Evolutionary conservation across 2,329 filamentous ascomycete species (phyloP).

Genomic region (Decorospora gaudefroyi): DNA sequence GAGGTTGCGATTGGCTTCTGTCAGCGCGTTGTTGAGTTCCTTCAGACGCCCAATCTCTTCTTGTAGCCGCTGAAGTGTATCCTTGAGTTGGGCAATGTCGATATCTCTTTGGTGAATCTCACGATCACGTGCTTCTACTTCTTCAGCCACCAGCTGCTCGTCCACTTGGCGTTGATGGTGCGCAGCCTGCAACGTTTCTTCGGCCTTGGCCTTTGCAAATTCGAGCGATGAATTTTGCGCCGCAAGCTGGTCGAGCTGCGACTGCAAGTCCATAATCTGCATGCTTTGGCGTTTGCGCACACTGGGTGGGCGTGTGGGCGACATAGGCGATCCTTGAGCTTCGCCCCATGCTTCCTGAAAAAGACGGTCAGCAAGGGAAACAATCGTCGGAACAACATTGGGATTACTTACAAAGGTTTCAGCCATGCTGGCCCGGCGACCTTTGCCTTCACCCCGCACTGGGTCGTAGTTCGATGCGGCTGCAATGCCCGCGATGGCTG

Average conservation of each 20-base stretch:
- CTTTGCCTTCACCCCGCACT: constrained; percentile 84
- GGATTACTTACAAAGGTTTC: constrained; percentile 83
- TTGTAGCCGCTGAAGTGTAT: constrained; percentile 77
- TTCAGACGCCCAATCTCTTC: constrained; percentile 79
- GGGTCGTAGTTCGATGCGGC: constrained; percentile 68
- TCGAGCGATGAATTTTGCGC: constrained; percentile 81
- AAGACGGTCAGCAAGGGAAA: constrained; percentile 33
- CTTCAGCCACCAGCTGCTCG: constrained; percentile 54
- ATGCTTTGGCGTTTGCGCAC: constrained; percentile 97
- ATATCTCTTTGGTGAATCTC: constrained; percentile 80
- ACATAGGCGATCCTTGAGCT: constrained; percentile 84
- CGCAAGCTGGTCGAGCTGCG: constrained; percentile 78
- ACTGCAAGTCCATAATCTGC: constrained; percentile 88
- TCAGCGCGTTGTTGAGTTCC: constrained; percentile 80
- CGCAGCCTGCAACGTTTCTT: constrained; percentile 64
- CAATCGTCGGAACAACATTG: constrained; percentile 9
- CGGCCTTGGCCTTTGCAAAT: constrained; percentile 71
- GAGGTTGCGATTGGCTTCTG: constrained; percentile 76
- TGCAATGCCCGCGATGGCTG: constrained; percentile 51
- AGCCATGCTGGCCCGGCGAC: constrained; percentile 78
- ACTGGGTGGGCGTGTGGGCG: constrained; percentile 90
- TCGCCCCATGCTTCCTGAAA: constrained; percentile 89
- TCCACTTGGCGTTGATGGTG: constrained; percentile 60
- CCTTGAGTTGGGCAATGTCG: constrained; percentile 81
- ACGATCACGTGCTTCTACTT: constrained; percentile 66